Evolutionary conservation across 176 grass and related monocot genomes (phyloP).

Genomic region (Raddia distichophylla): DNA sequence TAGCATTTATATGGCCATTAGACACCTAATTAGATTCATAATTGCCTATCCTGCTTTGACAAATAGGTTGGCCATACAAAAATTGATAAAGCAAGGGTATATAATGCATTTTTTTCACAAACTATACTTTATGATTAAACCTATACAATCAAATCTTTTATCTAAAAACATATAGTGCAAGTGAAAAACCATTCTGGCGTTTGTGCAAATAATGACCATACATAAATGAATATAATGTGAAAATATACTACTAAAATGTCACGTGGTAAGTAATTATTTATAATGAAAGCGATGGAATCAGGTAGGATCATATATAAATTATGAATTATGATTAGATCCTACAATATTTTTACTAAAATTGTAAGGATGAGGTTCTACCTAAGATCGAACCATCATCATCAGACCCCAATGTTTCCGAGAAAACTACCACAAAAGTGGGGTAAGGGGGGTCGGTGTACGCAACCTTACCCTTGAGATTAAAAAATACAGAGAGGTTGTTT

Average conservation of each 20-base stretch:
- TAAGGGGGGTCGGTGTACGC: too few relatives aligned
- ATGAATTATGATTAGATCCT: neutral
- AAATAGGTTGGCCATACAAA: neutral
- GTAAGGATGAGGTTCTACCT: neutral
- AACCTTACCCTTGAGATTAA: too few relatives aligned
- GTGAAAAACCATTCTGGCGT: neutral
- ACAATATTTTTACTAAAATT: neutral
- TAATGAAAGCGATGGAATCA: neutral
- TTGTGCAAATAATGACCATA: slow-evolving; percentile 5
- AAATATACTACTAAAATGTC: neutral
- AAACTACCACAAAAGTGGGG: too few relatives aligned
- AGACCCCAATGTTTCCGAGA: too few relatives aligned
- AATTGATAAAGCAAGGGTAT: neutral
- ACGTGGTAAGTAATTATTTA: neutral
- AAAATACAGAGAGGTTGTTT: too few relatives aligned
- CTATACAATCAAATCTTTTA: neutral
- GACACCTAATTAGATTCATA: neutral
- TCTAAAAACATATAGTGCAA: neutral
- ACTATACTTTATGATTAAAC: neutral
- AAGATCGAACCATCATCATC: neutral
- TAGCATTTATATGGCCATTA: neutral
- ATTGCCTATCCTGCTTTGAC: slow-evolving; percentile 2
- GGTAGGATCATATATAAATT: neutral
- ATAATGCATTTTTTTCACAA: neutral
- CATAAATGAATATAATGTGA: neutral